phyloP scores from a whole-genome alignment of 1,139 yeast genomes.

The Yamadazyma diospyri region DNA sequence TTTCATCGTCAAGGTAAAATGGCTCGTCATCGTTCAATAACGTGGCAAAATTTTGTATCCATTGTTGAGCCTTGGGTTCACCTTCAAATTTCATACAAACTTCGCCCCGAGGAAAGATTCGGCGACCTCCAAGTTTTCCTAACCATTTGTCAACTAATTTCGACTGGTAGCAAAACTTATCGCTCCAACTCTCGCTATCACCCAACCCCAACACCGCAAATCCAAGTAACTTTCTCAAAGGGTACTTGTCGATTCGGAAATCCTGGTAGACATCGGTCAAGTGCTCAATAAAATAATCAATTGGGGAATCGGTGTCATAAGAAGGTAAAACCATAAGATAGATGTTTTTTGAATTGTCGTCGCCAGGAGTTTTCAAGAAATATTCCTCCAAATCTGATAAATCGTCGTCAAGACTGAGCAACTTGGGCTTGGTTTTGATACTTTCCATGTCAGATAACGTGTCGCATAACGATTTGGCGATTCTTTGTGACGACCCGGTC shows the following conservation, averaged over 20 bases:
- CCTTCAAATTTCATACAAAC: conserved; percentile 77
- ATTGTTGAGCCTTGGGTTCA: conserved; percentile 57
- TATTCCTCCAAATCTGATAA: conserved; percentile 81
- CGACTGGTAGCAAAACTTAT: conserved; percentile 86
- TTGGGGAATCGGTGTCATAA: conserved; percentile 88
- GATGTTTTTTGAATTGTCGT: conserved; percentile 34
- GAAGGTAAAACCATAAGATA: conserved; percentile 82
- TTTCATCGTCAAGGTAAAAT: conserved; percentile 42
- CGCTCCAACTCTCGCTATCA: conserved; percentile 77
- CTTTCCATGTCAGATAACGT: conserved; percentile 28
- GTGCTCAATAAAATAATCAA: conserved; percentile 82
- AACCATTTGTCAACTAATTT: conserved; percentile 68
- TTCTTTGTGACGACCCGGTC: conserved; percentile 75
- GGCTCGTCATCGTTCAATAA: conserved; percentile 68
- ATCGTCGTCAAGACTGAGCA: conserved; percentile 74
- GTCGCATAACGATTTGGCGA: conserved; percentile 52
- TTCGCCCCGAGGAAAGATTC: conserved; percentile 82
- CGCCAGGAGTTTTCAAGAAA: conserved; percentile 60
- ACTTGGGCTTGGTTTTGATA: conserved; percentile 43
- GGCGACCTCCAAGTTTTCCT: conserved; percentile 79
- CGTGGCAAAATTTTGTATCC: conserved; percentile 60
- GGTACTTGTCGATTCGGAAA: conserved; percentile 80
- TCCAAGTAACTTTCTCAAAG: conserved; percentile 65
- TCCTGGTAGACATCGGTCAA: conserved; percentile 79
- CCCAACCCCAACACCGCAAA: conserved; percentile 87